Evolutionary conservation across 352 stramenopile genomes (phyloP).

Genomic region (Pythium sp.): DNA sequence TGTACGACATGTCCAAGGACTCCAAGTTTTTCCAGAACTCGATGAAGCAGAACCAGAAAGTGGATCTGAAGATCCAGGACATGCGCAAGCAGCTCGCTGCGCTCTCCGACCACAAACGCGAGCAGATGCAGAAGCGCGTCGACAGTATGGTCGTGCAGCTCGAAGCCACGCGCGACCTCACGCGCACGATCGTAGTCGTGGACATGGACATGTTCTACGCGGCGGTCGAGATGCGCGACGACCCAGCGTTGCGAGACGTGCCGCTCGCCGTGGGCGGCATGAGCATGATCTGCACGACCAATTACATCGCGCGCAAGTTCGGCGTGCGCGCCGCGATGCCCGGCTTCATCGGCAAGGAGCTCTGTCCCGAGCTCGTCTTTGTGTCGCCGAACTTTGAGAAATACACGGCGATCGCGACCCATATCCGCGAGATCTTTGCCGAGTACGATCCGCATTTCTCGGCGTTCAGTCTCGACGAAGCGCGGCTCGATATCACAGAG

Average conservation of each 20-base stretch:
- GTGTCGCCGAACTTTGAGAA: conserved; percentile 90
- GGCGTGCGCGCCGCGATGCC: conserved; percentile 96
- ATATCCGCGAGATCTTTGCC: conserved; percentile 84
- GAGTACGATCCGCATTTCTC: conserved; percentile 93
- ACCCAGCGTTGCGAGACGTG: conserved; percentile 81
- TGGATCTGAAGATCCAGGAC: conserved; percentile 72
- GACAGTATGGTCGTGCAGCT: conserved; percentile 45
- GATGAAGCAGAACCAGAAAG: conserved; percentile 84
- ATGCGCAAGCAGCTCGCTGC: conserved; percentile 68
- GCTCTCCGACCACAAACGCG: conserved; percentile 37
- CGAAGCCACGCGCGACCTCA: conserved; percentile 53
- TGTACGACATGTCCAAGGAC: conserved; percentile 94
- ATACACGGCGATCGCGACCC: conserved; percentile 77
- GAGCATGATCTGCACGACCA: conserved; percentile 95
- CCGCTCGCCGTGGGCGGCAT: conserved; percentile 91
- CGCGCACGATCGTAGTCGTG: conserved; percentile 83
- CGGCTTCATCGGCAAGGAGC: conserved; percentile 94
- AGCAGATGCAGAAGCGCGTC: conserved; percentile 36
- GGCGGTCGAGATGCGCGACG: conserved; percentile 93
- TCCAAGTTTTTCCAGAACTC: conserved; percentile 93
- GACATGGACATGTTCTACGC: conserved; percentile 99
- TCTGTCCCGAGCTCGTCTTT: conserved; percentile 94
- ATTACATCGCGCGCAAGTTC: conserved; percentile 94
- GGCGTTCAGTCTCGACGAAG: conserved; percentile 93
- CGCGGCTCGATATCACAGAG: conserved; percentile 92